Evolutionary conservation across 75 land plant species (phyloP), one percentile per base, ranked within the genome.

Genomic region (Pinus taeda): DNA sequence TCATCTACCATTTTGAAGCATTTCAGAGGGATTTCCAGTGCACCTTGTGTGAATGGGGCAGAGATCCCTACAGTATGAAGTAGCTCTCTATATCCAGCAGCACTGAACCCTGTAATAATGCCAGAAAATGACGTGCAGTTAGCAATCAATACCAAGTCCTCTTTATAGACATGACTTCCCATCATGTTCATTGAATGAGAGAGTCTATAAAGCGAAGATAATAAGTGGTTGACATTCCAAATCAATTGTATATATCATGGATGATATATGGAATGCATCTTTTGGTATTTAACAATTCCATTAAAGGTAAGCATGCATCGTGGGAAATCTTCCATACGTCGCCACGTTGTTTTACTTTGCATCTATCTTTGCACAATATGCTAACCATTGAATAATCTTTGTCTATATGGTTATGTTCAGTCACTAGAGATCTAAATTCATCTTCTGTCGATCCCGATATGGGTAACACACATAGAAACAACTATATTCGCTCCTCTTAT

Each of bases 361-460:
- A 15, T 56, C 99, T 86, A 76, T 97, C 93, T 60, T 65, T 81
- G 75, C 99, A 97, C 66, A 84, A 83, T 42, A 97, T 81, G 61
- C 81, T 93, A 17, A 97, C 88, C 18, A 95, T 82, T 4, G 99
- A 95, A 70, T 97, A 97, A 22, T 89, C 91, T 79, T 81, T 80
- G 39, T 93, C 89, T 8, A 49, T 64, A 80, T 90, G 88, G 75
- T 90, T 81, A 71, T 90, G 82, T 0, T 92, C 79, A 29, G 85
- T 79, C 56, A 97, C 91, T 49, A 79, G 39, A 26, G 87, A 79
- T 59, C 83, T 88, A 58, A 36, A 30, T 29, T 82, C 9, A 49
- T 49, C 53, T 49, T 49, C 53, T 49, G 53, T 11, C 8, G 53
- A 49, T 49, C 53, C 53, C 11, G 24, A 14, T 45, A 70, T 96